Base-by-base conservation (phyloP, 2,329 filamentous ascomycete genomes). In the Saccharata proteae region DNA sequence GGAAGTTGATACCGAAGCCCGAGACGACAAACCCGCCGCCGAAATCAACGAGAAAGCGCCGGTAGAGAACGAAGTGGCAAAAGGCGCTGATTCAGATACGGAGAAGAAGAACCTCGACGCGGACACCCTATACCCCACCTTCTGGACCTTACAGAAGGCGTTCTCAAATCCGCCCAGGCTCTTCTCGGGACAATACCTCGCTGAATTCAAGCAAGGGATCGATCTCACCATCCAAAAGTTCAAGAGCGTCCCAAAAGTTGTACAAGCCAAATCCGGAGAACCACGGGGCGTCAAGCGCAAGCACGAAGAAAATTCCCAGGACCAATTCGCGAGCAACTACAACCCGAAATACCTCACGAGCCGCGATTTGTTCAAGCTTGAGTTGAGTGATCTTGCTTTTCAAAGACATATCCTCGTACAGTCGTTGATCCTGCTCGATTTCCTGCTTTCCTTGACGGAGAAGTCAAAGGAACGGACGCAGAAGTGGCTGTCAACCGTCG, bases 341-440 rank as follows among this genome's bases (percentile, higher is more conserved):
- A 98, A 98, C 47, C 88, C 92, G 2, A 98, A 96, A 51, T 99
- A 98, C 52, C 69, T 99, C 12, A 99, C 90, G n/a, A 96, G 86
- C 54, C 73, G 80, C 41, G 92, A 98, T 52, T 65, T 99, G 2
- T 99, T 99, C 55, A 84, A 92, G 46, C 71, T 98, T 26, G 90
- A 98, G 80, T 78, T 96, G 40, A 86, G 84, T 54, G 90, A 99
- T 56, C 69, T 93, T 23, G 88, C 88, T 5, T 96, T 99, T 53
- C 74, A 92, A 44, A 73, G 92, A 36, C 85, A 98, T 53, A 83
- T 98, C 32, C 70, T 98, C 21, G 88, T 98, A 2, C 90, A 99
- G 56, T 82, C 85, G 10, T 71, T 96, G 33, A 96, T 99, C 43
- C 69, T 94, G 37, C 73, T 96, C 48, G 88, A 98, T 48, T 98